Base-by-base conservation (phyloP, 73 alveolate species). In the Paramecium octaurelia region DNA sequence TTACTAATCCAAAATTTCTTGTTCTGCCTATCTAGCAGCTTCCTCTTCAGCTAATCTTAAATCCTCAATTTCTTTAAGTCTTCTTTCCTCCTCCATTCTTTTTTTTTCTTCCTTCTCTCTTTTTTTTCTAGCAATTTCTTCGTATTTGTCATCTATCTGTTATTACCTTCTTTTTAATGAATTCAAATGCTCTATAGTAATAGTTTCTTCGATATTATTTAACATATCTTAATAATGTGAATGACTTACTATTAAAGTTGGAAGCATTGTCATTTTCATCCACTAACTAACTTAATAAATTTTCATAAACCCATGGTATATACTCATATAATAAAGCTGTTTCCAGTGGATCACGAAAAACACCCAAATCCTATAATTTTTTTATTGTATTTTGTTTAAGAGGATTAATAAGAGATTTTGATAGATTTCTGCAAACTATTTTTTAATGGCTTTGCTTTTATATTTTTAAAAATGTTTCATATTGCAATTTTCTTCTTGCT, bases 271-370 rank as follows among this genome's bases (percentile, higher is more conserved):
- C 42, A 64, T 64, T 27, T 64, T 64, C 84, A 64, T 31, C 84
- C 24, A 64, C 46, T 64, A 64, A 64, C 12, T 29, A 64, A 64
- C 24, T 21, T 34, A 50, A 73, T 8, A 89, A 85, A 71, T 71
- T 50, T 12, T 71, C 38, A 83, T 31, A 89, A 14, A 89, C 59
- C 92, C 94, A 89, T 14, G 94, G 92, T 11, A 89, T 58, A 73
- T 58, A 89, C 9, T 89, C 75, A 24, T 40, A 77, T 58, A 46
- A 89, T 44, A 89, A 29, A 8, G 94, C 86, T 20, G 58, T 36
- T 71, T 89, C 68, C 2, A 89, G 18, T 14, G 94, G 92, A 43
- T 89, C 77, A 34, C 92, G 43, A 54, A 89, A 89, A 42, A 71
- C 90, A n/a, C 92, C 92, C 29, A 44, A 36, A n/a, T 89, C 90